phyloP scores from a whole-genome alignment of 495 filamentous ascomycete genomes.

The Aspergillus carlsbadensis region DNA sequence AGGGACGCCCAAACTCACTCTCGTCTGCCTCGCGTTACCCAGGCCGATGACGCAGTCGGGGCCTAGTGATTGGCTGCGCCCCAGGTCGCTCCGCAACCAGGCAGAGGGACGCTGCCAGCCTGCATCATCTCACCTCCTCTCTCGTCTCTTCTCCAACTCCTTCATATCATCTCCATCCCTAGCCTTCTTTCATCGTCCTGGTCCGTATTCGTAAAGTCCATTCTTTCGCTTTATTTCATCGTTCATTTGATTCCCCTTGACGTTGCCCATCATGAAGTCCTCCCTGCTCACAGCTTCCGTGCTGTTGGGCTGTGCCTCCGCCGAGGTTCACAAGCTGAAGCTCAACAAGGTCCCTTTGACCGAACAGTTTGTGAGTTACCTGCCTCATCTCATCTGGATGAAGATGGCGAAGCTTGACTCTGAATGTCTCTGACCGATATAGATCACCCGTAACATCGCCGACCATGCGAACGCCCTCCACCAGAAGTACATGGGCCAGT shows the following conservation, averaged over 20 bases:
- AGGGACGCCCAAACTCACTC: background rate
- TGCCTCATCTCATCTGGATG: background rate
- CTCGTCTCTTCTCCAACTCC: constrained; percentile 13
- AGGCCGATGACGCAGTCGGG: constrained; percentile 24
- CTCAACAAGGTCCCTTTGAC: constrained; percentile 92
- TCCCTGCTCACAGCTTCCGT: constrained; percentile 70
- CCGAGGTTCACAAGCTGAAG: constrained; percentile 89
- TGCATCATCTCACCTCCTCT: constrained; percentile 19
- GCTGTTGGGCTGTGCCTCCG: constrained; percentile 81
- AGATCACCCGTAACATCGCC: constrained; percentile 78
- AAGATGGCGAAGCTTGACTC: background rate
- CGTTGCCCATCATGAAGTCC: constrained; percentile 71
- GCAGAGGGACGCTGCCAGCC: background rate
- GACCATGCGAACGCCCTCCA: constrained; percentile 77
- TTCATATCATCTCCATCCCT: constrained; percentile 13
- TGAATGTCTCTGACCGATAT: background rate
- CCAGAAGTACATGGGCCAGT: constrained; percentile 79
- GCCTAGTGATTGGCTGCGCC: constrained; percentile 22
- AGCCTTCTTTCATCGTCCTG: constrained; percentile 23
- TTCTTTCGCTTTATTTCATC: constrained; percentile 11
- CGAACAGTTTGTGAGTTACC: constrained; percentile 79
- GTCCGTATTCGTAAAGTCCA: constrained; percentile 11
- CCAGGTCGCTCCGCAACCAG: constrained; percentile 29
- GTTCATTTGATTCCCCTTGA: constrained; percentile 9
- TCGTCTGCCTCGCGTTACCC: constrained; percentile 5